These are phyloP conservation scores for Fusarium praegraminearum DNA, from an alignment of 2,329 filamentous ascomycete species.

Conservation along the genomic window DNA sequence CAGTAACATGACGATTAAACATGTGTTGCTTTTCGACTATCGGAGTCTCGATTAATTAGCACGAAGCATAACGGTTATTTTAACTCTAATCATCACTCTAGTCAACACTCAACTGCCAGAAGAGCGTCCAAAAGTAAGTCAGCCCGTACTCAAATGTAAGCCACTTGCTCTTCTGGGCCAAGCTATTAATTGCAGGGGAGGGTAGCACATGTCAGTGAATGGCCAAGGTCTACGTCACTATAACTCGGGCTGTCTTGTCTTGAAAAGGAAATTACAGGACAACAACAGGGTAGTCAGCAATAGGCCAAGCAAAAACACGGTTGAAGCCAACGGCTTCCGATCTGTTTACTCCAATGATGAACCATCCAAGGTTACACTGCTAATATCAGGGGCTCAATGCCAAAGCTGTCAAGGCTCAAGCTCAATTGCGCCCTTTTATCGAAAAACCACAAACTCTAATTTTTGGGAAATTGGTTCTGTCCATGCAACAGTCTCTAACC, in stretches of 20 bases:
- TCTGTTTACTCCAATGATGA: neutral
- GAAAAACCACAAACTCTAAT: neutral
- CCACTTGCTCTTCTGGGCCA: conserved; percentile 15
- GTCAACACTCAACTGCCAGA: neutral
- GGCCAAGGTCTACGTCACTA: conserved; percentile 19
- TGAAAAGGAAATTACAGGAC: conserved; percentile 5
- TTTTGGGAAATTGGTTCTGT: conserved; percentile 11
- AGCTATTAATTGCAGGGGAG: conserved; percentile 12
- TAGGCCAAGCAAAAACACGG: neutral
- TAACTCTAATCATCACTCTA: conserved; percentile 13
- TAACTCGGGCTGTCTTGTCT: neutral
- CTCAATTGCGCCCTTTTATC: neutral
- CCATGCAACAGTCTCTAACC: neutral
- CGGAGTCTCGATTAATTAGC: conserved; percentile 1
- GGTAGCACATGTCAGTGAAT: conserved; percentile 12
- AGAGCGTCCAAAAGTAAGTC: neutral
- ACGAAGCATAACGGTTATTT: neutral
- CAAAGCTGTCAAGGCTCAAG: neutral
- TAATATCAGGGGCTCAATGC: neutral
- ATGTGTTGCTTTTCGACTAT: neutral
- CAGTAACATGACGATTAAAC: neutral
- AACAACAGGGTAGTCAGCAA: conserved; percentile 1
- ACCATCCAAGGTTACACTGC: neutral
- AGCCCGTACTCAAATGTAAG: conserved; percentile 13
- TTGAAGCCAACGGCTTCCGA: neutral